Conservation (phyloP, 2,329 filamentous ascomycete genomes). For the Penicillium decumbens region DNA sequence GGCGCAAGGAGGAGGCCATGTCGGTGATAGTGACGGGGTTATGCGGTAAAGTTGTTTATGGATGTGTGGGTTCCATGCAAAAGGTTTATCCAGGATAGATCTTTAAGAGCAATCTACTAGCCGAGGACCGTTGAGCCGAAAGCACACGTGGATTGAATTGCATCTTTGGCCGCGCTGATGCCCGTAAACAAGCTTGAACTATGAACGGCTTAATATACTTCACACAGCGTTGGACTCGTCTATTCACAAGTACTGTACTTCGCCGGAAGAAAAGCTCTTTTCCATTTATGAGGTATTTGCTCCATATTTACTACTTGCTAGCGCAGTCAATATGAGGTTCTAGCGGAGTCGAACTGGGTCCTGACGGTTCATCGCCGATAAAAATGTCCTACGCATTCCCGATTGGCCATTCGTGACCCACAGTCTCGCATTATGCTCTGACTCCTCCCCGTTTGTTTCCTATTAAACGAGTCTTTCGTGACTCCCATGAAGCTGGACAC, state of each 20-base stretch:
- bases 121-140: background rate
- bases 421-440: background rate
- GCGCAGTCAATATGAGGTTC: background rate
- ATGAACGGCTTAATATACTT: background rate
- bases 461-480: no score
- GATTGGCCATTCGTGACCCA: constrained; percentile 1
- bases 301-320: background rate
- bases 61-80: background rate
- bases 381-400: background rate
- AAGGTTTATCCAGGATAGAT: background rate
- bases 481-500: background rate
- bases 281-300: background rate
- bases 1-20: constrained; percentile 19
- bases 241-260: background rate
- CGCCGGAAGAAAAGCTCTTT: background rate
- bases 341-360: background rate
- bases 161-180: constrained; percentile 4
- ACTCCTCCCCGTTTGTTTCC: background rate
- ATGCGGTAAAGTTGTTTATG: background rate
- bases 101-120: background rate
- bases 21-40: background rate
- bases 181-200: background rate
- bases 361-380: background rate
- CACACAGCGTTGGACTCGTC: background rate
- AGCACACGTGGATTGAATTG: constrained; percentile 1